Percentiles rank a stretch among this genome's conserved stretches.
phyloP scores from a whole-genome alignment of 2,329 filamentous ascomycete species.

The Paraconiothyrium brasiliense region DNA sequence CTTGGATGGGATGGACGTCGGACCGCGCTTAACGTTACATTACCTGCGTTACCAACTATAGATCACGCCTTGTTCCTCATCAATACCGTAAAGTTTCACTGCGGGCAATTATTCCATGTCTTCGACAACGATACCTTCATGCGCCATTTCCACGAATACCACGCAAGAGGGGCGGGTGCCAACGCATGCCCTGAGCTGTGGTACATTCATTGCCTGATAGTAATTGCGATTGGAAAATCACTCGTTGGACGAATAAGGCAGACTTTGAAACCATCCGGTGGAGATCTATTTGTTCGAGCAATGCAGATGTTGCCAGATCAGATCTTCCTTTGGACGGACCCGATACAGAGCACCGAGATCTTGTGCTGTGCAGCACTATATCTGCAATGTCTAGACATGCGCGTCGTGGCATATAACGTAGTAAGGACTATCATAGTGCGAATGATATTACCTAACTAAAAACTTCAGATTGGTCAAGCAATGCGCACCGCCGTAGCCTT shows the following conservation, averaged over 20 bases:
- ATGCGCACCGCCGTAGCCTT: neutral
- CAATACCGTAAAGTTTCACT: neutral
- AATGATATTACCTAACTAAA: neutral
- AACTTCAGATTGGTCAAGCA: neutral
- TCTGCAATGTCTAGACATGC: conserved; percentile 1
- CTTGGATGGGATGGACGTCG: neutral
- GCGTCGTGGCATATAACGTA: neutral
- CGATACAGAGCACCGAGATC: neutral
- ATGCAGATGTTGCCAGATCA: conserved; percentile 1
- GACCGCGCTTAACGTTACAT: neutral
- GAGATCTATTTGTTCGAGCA: neutral
- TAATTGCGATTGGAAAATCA: neutral
- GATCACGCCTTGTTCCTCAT: neutral
- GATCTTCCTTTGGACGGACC: neutral
- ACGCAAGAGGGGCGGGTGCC: neutral
- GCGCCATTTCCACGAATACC: neutral
- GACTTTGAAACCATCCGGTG: neutral
- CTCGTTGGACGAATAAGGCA: neutral
- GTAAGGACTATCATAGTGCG: neutral
- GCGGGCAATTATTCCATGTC: neutral
- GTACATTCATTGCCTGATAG: neutral
- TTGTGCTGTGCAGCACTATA: neutral
- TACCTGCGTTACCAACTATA: neutral
- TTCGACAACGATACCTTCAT: neutral
- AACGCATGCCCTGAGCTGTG: neutral